phyloP scores from a whole-genome alignment of 495 filamentous ascomycete genomes.

The Penicillium silybi region DNA sequence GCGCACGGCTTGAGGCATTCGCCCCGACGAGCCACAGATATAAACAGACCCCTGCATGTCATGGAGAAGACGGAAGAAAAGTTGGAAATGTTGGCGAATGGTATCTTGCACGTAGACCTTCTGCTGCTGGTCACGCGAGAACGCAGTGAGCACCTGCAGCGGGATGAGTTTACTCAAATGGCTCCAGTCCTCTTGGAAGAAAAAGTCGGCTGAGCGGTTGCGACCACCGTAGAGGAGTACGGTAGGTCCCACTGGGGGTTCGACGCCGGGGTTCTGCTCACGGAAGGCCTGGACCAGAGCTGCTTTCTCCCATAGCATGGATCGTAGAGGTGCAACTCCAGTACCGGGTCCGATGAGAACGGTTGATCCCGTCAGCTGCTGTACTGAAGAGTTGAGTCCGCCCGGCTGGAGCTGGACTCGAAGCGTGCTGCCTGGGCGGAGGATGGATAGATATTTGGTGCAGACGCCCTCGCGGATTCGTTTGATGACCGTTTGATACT shows the following conservation, averaged over 20 bases:
- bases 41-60: slow-evolving; percentile 55
- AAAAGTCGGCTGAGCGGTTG: slow-evolving; percentile 68
- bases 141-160: slow-evolving; percentile 67
- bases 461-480: slow-evolving; percentile 83
- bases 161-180: slow-evolving; percentile 30
- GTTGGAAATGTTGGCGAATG: slow-evolving; percentile 55
- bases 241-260: slow-evolving; percentile 28
- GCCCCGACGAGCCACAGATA: slow-evolving; percentile 78
- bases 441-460: slow-evolving; percentile 72
- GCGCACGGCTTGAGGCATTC: slow-evolving; percentile 89
- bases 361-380: slow-evolving; percentile 51
- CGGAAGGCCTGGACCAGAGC: slow-evolving; percentile 38
- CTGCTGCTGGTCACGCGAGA: slow-evolving; percentile 70
- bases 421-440: slow-evolving; percentile 55
- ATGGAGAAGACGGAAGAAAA: slow-evolving; percentile 58
- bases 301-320: slow-evolving; percentile 68
- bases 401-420: slow-evolving; percentile 56
- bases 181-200: slow-evolving; percentile 75
- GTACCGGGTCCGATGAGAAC: slow-evolving; percentile 88
- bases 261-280: slow-evolving; percentile 28
- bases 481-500: slow-evolving; percentile 85
- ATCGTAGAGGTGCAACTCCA: slow-evolving; percentile 82
- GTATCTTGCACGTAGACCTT: slow-evolving; percentile 91
- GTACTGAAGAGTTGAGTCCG: slow-evolving; percentile 48
- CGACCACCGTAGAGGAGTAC: slow-evolving; percentile 78